phyloP scores from a whole-genome alignment of 306 rosid species.

The Chamaecrista fasciculata region DNA sequence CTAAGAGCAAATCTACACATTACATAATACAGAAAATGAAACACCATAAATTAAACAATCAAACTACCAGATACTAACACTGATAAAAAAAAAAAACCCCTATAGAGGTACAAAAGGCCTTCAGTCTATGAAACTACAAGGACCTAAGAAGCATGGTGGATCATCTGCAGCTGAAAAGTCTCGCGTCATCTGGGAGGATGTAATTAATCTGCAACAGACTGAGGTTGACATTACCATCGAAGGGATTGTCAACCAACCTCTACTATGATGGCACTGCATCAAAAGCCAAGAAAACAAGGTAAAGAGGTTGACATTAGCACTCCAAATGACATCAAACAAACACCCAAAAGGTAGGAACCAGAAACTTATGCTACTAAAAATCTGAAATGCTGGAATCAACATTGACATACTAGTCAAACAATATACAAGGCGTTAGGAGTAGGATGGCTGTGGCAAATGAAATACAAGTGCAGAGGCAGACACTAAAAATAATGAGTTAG shows the following conservation, averaged over 20 bases:
- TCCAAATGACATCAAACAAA: not conserved
- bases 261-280: constrained; percentile 59
- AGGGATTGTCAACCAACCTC: constrained; percentile 8
- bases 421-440: too few species aligned
- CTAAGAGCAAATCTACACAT: not conserved
- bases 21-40: constrained; percentile 8
- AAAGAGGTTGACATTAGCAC: not conserved
- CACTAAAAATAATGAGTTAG: too few species aligned
- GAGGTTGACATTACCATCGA: not conserved
- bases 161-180: constrained; percentile 12
- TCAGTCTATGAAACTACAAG: constrained; percentile 7
- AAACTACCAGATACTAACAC: constrained; percentile 1
- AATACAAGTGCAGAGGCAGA: not conserved
- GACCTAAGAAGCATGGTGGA: constrained; percentile 11
- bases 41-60: constrained; percentile 18
- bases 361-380: not conserved
- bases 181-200: not conserved
- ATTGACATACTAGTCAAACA: not conserved
- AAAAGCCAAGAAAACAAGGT: not conserved
- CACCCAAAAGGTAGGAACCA: not conserved
- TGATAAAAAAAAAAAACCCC: constrained; percentile 4
- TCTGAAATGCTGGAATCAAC: not conserved
- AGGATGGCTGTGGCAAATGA: not conserved
- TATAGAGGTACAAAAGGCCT: not conserved
- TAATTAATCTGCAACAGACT: not conserved